Evolutionary conservation across 1,284 basidiomycete species (phyloP), one percentile per base, ranked within the genome.

Genomic region (Farysia itapuensis): DNA sequence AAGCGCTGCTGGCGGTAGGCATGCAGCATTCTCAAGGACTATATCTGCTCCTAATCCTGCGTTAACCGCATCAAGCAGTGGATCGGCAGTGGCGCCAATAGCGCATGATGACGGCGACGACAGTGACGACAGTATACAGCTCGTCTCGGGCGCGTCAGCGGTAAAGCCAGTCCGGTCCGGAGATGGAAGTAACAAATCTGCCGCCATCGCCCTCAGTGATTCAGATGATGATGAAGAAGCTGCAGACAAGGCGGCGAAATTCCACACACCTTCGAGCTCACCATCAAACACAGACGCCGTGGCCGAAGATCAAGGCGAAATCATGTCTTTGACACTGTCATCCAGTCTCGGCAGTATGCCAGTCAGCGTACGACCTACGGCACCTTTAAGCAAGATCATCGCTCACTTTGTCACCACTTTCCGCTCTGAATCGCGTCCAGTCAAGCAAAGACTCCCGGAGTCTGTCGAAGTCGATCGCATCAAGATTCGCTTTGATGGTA

Each of bases 341-440:
- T 50, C 47, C 28, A 48, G 47, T 19, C 22, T 43, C 4, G 56
- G 60, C 1, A 25, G 41, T 2, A 35, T 53, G 19, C 11, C 30
- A 1, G 64, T 67, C 22, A 46, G 43, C 1, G 67, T 70, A 4
- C 59, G 64, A 8, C 57, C 61, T 1, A 41, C 61, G 2, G 67
- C 67, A 8, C 25, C 37, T 15, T 48, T 67, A 1, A 35, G 34
- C 0, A 54, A 48, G 15, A 59, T 70, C 18, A 39, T 52, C 13
- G n/a, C 26, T 19, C 58, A 70, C 26, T 70, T 67, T 30, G 40
- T 50, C 39, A n/a, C 38, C 3, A 38, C 29, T 11, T 15, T 38
- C 23, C 7, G n/a, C 25, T 11, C n/a, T 5, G 22, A 21, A 9
- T 7, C 7, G 22, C 9, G 5, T 6, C 8, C 12, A 11, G 18